Conservation (phyloP, 2,329 filamentous ascomycete genomes). For the Ophiostoma quercus region DNA sequence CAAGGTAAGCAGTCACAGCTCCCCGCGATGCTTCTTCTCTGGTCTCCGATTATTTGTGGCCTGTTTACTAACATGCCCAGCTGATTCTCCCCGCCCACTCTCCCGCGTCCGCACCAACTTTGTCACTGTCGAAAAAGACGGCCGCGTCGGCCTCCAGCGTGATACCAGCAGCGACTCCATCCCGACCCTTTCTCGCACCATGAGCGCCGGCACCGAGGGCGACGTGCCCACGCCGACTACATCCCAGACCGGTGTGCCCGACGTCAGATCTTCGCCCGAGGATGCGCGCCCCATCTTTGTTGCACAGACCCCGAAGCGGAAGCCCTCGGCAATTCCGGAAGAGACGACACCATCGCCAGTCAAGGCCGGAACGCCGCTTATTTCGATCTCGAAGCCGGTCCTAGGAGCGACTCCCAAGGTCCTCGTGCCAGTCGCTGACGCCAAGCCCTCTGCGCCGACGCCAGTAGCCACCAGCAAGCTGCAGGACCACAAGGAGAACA, state of each 20-base stretch:
- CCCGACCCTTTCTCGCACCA: conserved; percentile 36
- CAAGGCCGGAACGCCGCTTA: conserved; percentile 9
- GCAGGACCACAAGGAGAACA: not conserved
- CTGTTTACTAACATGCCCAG: conserved; percentile 16
- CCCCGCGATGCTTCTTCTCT: conserved; percentile 30
- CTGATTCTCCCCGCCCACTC: conserved; percentile 57
- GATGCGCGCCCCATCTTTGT: conserved; percentile 31
- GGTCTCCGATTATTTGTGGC: too few relatives aligned
- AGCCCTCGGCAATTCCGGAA: conserved; percentile 13
- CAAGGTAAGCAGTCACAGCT: conserved; percentile 35
- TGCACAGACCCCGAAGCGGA: conserved; percentile 14
- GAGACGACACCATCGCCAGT: conserved; percentile 9
- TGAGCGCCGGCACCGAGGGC: conserved; percentile 38
- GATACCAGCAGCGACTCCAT: conserved; percentile 42
- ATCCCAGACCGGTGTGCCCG: not conserved
- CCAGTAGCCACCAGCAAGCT: not conserved
- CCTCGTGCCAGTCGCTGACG: not conserved
- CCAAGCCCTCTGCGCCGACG: not conserved
- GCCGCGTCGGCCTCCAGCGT: conserved; percentile 49
- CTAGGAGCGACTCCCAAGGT: conserved; percentile 9
- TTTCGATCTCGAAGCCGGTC: not conserved
- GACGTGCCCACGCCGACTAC: conserved; percentile 36
- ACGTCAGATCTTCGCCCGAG: conserved; percentile 22
- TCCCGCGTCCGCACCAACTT: conserved; percentile 73
- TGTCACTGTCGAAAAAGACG: conserved; percentile 64